Conservation (phyloP, 1,284 basidiomycete species). For the Inonotus obliquus region DNA sequence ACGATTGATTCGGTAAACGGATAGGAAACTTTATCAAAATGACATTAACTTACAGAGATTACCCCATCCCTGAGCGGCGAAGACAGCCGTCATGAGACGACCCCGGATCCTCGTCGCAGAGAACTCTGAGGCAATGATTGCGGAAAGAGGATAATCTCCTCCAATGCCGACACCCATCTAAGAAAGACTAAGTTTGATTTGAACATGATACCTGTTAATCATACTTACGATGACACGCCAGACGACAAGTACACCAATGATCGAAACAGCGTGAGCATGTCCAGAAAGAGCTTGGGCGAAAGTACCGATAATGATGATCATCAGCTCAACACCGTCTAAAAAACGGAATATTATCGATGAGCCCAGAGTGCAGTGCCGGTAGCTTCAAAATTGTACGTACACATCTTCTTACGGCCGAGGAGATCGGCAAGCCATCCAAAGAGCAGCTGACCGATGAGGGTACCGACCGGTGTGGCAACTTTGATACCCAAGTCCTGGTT, state of each 20-base stretch:
- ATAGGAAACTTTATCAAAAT: background rate
- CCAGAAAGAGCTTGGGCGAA: constrained; percentile 47
- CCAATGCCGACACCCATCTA: constrained; percentile 46
- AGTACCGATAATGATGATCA: constrained; percentile 50
- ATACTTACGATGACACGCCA: constrained; percentile 42
- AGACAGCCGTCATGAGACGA: constrained; percentile 52
- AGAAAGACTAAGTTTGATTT: constrained; percentile 13
- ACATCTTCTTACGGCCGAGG: constrained; percentile 69
- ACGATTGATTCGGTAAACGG: constrained; percentile 8
- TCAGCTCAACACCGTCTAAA: constrained; percentile 55
- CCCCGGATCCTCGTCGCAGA: constrained; percentile 54
- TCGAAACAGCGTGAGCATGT: constrained; percentile 47
- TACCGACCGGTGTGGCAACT: constrained; percentile 51
- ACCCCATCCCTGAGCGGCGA: constrained; percentile 53
- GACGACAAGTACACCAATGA: constrained; percentile 56
- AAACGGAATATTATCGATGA: constrained; percentile 21
- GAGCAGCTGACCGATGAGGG: constrained; percentile 50
- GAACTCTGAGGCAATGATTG: constrained; percentile 56
- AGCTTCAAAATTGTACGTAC: constrained; percentile 34
- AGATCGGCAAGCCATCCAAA: constrained; percentile 72
- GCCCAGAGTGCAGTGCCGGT: background rate
- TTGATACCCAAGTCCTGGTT: constrained; percentile 66
- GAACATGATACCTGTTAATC: background rate
- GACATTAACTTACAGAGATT: constrained; percentile 36
- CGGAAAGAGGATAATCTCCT: constrained; percentile 50